Evolutionary conservation across 176 grass and related monocot genomes (phyloP).

Genomic region (Ampelocalamus luodianensis): DNA sequence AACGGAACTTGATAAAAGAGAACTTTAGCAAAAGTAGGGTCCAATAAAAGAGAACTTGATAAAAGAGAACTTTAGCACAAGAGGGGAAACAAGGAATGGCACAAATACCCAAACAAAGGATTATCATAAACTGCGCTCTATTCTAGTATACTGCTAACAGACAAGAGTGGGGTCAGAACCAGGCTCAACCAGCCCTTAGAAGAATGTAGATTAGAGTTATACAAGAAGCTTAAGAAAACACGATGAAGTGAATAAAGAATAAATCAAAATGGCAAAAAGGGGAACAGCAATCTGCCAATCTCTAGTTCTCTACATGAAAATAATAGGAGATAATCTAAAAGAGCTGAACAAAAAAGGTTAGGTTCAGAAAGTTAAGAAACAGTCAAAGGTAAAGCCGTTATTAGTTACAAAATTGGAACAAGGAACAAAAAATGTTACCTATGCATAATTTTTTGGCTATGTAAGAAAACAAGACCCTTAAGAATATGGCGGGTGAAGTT

Average conservation of each 20-base stretch:
- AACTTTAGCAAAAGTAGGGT: neutral
- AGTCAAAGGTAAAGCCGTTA: slow-evolving; percentile 10
- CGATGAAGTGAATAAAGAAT: slow-evolving; percentile 19
- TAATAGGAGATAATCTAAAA: slow-evolving; percentile 4
- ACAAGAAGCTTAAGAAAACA: slow-evolving; percentile 34
- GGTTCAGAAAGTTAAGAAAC: slow-evolving; percentile 18
- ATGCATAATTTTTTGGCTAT: slow-evolving; percentile 90
- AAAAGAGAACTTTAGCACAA: neutral
- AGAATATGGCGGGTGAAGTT: slow-evolving; percentile 99
- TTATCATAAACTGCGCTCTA: neutral
- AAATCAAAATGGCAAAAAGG: slow-evolving; percentile 10
- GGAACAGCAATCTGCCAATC: slow-evolving; percentile 6
- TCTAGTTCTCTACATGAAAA: slow-evolving; percentile 8
- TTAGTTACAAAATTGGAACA: neutral
- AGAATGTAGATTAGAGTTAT: slow-evolving; percentile 5
- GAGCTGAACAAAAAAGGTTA: neutral
- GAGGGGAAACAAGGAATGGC: neutral
- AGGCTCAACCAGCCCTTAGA: slow-evolving; percentile 1
- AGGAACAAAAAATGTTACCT: slow-evolving; percentile 36
- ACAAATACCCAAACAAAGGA: neutral
- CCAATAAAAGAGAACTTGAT: slow-evolving; percentile 21
- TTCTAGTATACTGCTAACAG: slow-evolving; percentile 1
- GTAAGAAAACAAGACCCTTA: slow-evolving; percentile 83
- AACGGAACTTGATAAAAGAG: slow-evolving; percentile 24
- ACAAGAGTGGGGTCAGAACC: slow-evolving; percentile 9